Percentiles rank a stretch among this genome's conserved stretches.
phyloP scores from a whole-genome alignment of 116 monocot species.

The Trichopus zeylanicus region DNA sequence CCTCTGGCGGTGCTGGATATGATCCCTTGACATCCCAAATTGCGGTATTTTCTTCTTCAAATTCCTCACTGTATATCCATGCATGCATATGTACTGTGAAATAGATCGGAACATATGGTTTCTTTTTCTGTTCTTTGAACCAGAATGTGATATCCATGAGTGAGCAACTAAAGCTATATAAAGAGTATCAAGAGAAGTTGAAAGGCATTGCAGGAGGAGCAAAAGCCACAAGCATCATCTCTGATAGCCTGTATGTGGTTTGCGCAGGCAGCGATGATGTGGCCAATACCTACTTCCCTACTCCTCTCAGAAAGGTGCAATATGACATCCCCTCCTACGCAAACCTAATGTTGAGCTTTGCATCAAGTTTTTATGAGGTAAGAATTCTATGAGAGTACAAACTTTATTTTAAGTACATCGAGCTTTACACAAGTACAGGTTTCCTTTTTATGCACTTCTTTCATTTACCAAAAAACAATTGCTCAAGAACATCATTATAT shows the following conservation, averaged over 20 bases:
- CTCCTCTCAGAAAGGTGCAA: conserved; percentile 22
- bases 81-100: not conserved
- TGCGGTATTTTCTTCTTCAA: not conserved
- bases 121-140: not conserved
- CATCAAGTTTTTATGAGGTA: too few species aligned
- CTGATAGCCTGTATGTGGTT: conserved; percentile 28
- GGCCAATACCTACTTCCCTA: conserved; percentile 26
- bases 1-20: conserved; percentile 31
- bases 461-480: too few species aligned
- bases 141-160: conserved; percentile 23
- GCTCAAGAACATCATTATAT: too few species aligned
- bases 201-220: conserved; percentile 23
- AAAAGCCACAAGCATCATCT: conserved; percentile 23
- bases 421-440: too few species aligned
- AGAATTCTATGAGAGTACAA: too few species aligned
- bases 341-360: not conserved
- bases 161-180: conserved; percentile 35
- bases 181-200: conserved; percentile 29
- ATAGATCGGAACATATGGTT: not conserved
- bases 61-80: too few species aligned
- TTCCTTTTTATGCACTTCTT: too few species aligned
- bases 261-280: conserved; percentile 65
- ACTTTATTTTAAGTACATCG: too few species aligned
- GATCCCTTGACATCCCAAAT: conserved; percentile 17
- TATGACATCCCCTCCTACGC: conserved; percentile 1